These are phyloP conservation scores for Kazachstania sp. DNA, from an alignment of 1,139 yeast genomes.

Conservation along the genomic window DNA sequence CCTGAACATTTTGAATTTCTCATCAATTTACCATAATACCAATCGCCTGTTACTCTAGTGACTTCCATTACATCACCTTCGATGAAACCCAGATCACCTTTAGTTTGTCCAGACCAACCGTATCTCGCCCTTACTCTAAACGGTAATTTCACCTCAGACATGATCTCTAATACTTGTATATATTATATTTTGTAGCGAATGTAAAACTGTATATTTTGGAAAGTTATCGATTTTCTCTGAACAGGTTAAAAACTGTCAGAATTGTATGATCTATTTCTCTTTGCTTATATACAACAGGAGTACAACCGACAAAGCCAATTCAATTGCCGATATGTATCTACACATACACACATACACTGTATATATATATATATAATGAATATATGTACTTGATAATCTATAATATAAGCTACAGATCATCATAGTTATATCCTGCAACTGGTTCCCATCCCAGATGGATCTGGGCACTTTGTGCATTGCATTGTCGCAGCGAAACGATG, in stretches of 20 bases:
- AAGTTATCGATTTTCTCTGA: neutral
- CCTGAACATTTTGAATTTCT: constrained; percentile 74
- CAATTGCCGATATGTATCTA: too few species aligned
- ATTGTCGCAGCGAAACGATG: neutral
- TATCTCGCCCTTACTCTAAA: constrained; percentile 70
- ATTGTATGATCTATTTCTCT: too few species aligned
- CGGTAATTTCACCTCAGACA: constrained; percentile 35
- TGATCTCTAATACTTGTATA: neutral
- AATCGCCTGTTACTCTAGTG: constrained; percentile 73
- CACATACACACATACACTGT: too few species aligned
- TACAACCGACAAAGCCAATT: too few species aligned
- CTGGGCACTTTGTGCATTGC: neutral
- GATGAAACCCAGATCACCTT: constrained; percentile 82
- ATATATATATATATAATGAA: too few species aligned
- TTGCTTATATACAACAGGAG: too few species aligned
- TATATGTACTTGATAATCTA: too few species aligned
- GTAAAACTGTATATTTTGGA: neutral
- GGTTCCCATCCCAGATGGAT: neutral
- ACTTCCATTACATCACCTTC: constrained; percentile 92
- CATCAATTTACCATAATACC: constrained; percentile 82
- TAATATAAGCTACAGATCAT: too few species aligned
- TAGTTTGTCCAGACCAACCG: constrained; percentile 88
- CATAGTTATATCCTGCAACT: neutral
- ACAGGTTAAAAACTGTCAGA: neutral
- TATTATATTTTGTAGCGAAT: neutral